These are phyloP conservation scores for Passiflora organensis DNA, from an alignment of 345 rosid genomes.

Conservation along the genomic window DNA sequence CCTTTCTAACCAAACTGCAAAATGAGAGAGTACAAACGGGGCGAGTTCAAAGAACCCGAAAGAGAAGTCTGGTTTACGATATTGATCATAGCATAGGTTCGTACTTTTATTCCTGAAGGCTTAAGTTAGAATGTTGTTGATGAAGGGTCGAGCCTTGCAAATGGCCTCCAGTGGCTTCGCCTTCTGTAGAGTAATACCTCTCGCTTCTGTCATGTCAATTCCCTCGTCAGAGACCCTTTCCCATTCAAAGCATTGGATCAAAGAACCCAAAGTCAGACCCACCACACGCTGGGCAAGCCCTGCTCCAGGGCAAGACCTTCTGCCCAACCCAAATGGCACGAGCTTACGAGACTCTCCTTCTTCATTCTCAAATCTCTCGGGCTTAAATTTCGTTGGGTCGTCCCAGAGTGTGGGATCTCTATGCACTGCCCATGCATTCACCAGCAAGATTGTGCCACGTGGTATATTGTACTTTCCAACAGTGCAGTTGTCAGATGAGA, in stretches of 20 bases:
- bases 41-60: too few species aligned
- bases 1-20: too few species aligned
- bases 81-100: too few species aligned
- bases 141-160: conserved; percentile 10
- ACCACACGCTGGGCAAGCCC: conserved; percentile 12
- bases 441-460: conserved; percentile 35
- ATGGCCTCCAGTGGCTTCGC: conserved; percentile 8
- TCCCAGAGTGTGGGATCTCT: conserved; percentile 44
- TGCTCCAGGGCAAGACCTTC: conserved; percentile 20
- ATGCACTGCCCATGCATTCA: conserved; percentile 51
- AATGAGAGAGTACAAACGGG: too few species aligned
- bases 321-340: conserved; percentile 13
- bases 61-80: too few species aligned
- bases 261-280: conserved; percentile 13
- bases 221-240: not conserved
- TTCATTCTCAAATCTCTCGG: conserved; percentile 38
- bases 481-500: conserved; percentile 29
- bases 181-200: conserved; percentile 6
- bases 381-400: conserved; percentile 37
- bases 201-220: conserved; percentile 14
- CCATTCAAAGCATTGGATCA: conserved; percentile 25
- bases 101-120: too few species aligned
- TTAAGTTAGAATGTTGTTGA: not conserved
- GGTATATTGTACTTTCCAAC: conserved; percentile 43
- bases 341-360: conserved; percentile 8